A percentile compares a stretch with the other conserved stretches of the same genome.
These are phyloP conservation scores for Corinectria fuckeliana DNA, from an alignment of 2,329 filamentous ascomycete genomes.

Conservation along the genomic window DNA sequence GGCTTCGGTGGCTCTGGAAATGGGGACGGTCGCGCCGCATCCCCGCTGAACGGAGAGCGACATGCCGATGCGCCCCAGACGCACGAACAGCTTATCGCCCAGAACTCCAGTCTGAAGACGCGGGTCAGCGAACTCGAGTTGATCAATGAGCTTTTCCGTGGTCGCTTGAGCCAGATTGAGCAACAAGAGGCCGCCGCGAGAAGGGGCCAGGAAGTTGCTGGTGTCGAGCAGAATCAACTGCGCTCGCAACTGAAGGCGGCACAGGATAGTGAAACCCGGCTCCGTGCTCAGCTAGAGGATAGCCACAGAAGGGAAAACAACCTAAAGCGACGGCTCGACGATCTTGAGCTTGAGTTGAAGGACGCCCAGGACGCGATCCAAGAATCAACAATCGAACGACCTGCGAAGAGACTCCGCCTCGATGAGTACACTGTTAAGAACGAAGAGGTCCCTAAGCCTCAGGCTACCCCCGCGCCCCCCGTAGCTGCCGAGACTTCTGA, in stretches of 20 bases:
- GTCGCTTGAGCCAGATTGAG: constrained; percentile 79
- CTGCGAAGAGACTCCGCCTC: constrained; percentile 39
- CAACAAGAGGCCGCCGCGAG: constrained; percentile 74
- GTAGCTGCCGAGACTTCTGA: neutral
- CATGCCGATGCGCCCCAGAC: constrained; percentile 75
- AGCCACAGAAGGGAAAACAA: constrained; percentile 80
- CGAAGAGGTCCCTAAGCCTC: constrained; percentile 23
- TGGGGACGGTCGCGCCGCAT: constrained; percentile 58
- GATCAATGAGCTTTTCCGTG: constrained; percentile 84
- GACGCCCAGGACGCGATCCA: constrained; percentile 31
- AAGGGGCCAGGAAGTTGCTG: constrained; percentile 63
- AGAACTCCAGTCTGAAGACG: constrained; percentile 90
- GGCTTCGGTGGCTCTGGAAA: constrained; percentile 50
- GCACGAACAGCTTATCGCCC: constrained; percentile 79
- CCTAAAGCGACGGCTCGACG: constrained; percentile 81
- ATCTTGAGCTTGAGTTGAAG: constrained; percentile 69
- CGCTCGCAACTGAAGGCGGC: constrained; percentile 61
- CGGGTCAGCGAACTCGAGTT: constrained; percentile 94
- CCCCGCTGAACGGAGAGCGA: constrained; percentile 64
- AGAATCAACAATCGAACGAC: constrained; percentile 33
- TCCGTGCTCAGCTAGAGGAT: constrained; percentile 74
- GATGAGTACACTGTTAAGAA: constrained; percentile 24
- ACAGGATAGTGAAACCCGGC: constrained; percentile 48
- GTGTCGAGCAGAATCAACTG: constrained; percentile 62
- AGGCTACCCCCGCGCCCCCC: neutral